These are phyloP conservation scores for Dryas integrifolia DNA, from an alignment of 331 rosid genomes.

Conservation along the genomic window DNA sequence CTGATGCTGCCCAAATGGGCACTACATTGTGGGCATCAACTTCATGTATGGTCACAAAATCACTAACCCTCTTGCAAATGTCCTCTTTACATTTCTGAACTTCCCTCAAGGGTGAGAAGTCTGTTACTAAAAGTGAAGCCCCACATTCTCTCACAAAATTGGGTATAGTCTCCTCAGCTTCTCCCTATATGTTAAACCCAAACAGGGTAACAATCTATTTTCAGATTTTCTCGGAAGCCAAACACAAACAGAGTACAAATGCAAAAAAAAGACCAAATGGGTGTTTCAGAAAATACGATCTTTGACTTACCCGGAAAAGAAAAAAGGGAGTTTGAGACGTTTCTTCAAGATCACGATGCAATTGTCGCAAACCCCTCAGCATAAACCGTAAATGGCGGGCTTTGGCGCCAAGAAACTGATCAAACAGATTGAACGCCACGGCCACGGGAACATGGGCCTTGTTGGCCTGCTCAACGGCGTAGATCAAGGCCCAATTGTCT, in stretches of 20 bases:
- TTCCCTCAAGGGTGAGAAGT: conserved; percentile 80
- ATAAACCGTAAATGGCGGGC: conserved; percentile 90
- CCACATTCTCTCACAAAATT: conserved; percentile 72
- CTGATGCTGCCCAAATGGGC: conserved; percentile 83
- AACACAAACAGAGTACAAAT: not conserved
- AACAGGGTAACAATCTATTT: no score
- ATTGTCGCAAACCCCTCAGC: conserved; percentile 68
- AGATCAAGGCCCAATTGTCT: conserved; percentile 91
- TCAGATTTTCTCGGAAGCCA: not conserved
- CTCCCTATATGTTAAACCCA: conserved; percentile 48
- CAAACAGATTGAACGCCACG: conserved; percentile 79
- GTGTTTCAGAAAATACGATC: not conserved
- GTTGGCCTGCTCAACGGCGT: conserved; percentile 76
- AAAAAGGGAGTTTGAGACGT: conserved; percentile 64
- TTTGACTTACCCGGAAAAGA: conserved; percentile 53
- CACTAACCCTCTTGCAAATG: conserved; percentile 62
- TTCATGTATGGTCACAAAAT: conserved; percentile 65
- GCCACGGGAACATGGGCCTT: conserved; percentile 64
- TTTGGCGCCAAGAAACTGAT: conserved; percentile 75
- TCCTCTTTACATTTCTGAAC: conserved; percentile 62
- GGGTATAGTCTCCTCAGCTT: conserved; percentile 76
- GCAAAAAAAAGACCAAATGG: not conserved
- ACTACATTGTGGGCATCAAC: conserved; percentile 93
- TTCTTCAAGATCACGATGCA: conserved; percentile 44
- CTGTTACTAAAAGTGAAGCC: conserved; percentile 83